phyloP scores from a whole-genome alignment of 2,329 filamentous ascomycete genomes.

The Ascomycota sp. region DNA sequence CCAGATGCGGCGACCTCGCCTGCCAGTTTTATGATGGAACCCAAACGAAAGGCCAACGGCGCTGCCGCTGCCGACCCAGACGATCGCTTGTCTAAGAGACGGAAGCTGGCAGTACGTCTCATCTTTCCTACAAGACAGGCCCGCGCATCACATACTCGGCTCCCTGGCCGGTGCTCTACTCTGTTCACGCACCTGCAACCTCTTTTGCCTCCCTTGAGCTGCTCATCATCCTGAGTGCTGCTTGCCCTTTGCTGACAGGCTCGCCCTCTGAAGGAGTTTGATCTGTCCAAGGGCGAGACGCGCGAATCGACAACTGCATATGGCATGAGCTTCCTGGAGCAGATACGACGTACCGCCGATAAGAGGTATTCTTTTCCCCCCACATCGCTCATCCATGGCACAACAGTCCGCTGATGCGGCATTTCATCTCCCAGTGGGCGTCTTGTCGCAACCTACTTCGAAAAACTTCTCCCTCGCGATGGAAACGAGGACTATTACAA shows the following conservation, averaged over 20 bases:
- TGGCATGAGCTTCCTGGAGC: slow-evolving; percentile 51
- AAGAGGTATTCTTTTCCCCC: slow-evolving; percentile 42
- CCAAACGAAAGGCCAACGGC: slow-evolving; percentile 32
- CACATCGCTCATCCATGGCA: not conserved
- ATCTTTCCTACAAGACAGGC: not conserved
- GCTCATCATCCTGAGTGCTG: not conserved
- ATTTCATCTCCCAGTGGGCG: slow-evolving; percentile 33
- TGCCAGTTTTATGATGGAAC: slow-evolving; percentile 22
- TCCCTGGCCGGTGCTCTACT: too few species aligned
- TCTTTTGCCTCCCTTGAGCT: too few species aligned
- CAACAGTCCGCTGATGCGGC: slow-evolving; percentile 3
- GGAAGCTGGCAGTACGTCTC: slow-evolving; percentile 25
- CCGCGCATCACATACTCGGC: not conserved
- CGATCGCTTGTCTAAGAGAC: slow-evolving; percentile 32
- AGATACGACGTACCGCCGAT: slow-evolving; percentile 53
- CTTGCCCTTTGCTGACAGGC: not conserved
- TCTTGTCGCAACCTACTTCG: slow-evolving; percentile 51
- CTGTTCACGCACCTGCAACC: too few species aligned
- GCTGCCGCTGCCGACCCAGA: slow-evolving; percentile 21
- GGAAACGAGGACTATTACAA: slow-evolving; percentile 56
- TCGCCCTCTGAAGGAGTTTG: slow-evolving; percentile 14
- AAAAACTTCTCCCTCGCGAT: slow-evolving; percentile 42
- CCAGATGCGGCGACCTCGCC: slow-evolving; percentile 6
- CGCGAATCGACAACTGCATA: slow-evolving; percentile 45
- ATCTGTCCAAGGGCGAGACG: slow-evolving; percentile 35